phyloP scores from a whole-genome alignment of 2,329 filamentous ascomycete genomes.

The Fusarium sp. region DNA sequence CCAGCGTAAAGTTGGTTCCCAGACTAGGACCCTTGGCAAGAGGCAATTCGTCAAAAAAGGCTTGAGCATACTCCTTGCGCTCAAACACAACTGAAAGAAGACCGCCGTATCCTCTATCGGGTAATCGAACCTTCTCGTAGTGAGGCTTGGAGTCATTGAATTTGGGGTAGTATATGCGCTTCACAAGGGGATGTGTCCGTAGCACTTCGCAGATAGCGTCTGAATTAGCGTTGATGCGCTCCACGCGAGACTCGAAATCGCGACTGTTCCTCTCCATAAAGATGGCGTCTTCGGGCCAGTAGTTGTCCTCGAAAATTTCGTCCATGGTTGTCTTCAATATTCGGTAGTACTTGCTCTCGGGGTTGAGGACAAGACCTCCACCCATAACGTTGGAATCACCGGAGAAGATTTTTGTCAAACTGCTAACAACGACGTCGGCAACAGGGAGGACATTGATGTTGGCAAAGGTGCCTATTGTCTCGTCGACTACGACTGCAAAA shows the following conservation, averaged over 20 bases:
- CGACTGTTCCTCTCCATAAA: constrained; percentile 97
- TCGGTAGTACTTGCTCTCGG: constrained; percentile 73
- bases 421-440: constrained; percentile 92
- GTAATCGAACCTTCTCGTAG: constrained; percentile 81
- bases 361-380: constrained; percentile 74
- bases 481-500: constrained; percentile 91
- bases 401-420: constrained; percentile 95
- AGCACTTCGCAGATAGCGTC: constrained; percentile 83
- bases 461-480: constrained; percentile 95
- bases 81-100: constrained; percentile 86
- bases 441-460: constrained; percentile 93
- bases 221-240: constrained; percentile 84
- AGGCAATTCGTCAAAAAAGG: constrained; percentile 86
- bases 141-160: constrained; percentile 71
- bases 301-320: constrained; percentile 81
- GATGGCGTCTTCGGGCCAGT: constrained; percentile 93
- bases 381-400: constrained; percentile 99
- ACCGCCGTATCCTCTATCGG: constrained; percentile 86
- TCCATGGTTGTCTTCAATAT: constrained; percentile 72
- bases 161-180: constrained; percentile 88
- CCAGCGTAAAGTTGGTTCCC: constrained; percentile 95
- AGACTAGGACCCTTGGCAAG: constrained; percentile 94
- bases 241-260: constrained; percentile 84
- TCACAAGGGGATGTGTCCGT: constrained; percentile 68
- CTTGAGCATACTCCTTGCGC: constrained; percentile 72